phyloP scores from a whole-genome alignment of 768 basidiomycete species.

The Leccinum aurantiacum region DNA sequence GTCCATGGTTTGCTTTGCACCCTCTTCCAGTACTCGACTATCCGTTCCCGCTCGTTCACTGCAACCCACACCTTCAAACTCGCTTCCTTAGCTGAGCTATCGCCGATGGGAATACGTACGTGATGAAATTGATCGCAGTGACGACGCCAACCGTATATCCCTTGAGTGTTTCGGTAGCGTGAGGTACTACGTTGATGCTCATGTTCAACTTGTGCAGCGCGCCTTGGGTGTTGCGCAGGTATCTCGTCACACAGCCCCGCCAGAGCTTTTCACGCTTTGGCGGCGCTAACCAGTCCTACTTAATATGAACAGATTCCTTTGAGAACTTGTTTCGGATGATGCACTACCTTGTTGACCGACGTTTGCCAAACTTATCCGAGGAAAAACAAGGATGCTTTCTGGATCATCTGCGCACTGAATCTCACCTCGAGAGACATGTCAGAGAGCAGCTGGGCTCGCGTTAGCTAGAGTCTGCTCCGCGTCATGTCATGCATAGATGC shows the following conservation, averaged over 20 bases:
- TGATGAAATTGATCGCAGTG: conserved; percentile 23
- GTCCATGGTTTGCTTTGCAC: conserved; percentile 17
- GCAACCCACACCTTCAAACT: conserved; percentile 23
- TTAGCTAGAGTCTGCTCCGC: conserved; percentile 1
- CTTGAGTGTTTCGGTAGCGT: conserved; percentile 11
- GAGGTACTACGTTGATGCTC: conserved; percentile 13
- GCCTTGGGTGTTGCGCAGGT: conserved; percentile 23
- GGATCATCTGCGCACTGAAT: conserved; percentile 19
- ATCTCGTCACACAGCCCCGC: conserved; percentile 17
- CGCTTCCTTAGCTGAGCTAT: conserved; percentile 6
- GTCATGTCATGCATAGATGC: conserved; percentile 8
- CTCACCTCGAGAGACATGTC: conserved; percentile 21
- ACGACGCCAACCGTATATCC: conserved; percentile 18
- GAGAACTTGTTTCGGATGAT: neutral
- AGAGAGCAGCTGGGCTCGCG: conserved; percentile 12
- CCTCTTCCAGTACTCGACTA: conserved; percentile 18
- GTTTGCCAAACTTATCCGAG: conserved; percentile 8
- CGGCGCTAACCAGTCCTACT: conserved; percentile 24
- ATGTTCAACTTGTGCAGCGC: conserved; percentile 17
- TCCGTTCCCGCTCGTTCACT: conserved; percentile 13
- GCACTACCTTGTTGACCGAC: conserved; percentile 13
- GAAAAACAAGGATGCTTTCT: conserved; percentile 28
- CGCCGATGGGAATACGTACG: conserved; percentile 21
- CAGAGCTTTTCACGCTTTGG: conserved; percentile 24
- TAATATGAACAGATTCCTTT: neutral